Conservation (phyloP, 2,329 filamentous ascomycete species). For the Tolypocladium tropicale region DNA sequence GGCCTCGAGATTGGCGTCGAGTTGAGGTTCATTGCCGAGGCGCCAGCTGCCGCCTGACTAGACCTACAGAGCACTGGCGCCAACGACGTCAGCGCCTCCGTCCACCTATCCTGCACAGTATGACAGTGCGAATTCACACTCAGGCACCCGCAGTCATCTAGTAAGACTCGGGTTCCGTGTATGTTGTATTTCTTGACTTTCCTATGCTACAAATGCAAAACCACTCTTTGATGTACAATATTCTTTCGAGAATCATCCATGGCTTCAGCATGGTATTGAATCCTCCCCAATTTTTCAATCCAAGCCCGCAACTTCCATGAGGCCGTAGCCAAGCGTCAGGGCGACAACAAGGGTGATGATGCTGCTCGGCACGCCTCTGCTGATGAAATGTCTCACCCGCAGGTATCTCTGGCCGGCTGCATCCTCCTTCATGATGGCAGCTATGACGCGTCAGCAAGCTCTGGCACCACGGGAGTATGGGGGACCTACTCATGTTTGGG, state of each 20-base stretch:
- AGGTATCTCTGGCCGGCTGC: constrained; percentile 86
- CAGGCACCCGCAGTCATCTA: too few species aligned
- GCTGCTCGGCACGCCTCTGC: constrained; percentile 80
- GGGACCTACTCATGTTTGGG: constrained; percentile 93
- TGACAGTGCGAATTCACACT: constrained; percentile 9
- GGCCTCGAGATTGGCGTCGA: background rate
- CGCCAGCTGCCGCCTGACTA: background rate
- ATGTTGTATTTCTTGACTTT: background rate
- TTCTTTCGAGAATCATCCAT: background rate
- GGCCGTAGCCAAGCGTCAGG: constrained; percentile 78
- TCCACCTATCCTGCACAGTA: constrained; percentile 9
- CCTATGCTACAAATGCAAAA: background rate
- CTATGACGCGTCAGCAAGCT: constrained; percentile 31
- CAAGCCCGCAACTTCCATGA: constrained; percentile 70
- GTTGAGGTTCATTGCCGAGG: background rate
- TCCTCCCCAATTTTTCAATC: constrained; percentile 18
- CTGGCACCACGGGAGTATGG: background rate
- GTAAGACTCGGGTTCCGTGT: background rate
- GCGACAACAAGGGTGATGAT: constrained; percentile 73
- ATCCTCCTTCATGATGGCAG: constrained; percentile 99
- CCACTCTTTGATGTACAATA: background rate
- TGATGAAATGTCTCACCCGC: constrained; percentile 88
- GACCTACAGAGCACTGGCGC: background rate
- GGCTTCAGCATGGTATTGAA: background rate
- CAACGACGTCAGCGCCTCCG: background rate